phyloP scores from a whole-genome alignment of 345 rosid species.

The Diplotaxis tenuifolia region DNA sequence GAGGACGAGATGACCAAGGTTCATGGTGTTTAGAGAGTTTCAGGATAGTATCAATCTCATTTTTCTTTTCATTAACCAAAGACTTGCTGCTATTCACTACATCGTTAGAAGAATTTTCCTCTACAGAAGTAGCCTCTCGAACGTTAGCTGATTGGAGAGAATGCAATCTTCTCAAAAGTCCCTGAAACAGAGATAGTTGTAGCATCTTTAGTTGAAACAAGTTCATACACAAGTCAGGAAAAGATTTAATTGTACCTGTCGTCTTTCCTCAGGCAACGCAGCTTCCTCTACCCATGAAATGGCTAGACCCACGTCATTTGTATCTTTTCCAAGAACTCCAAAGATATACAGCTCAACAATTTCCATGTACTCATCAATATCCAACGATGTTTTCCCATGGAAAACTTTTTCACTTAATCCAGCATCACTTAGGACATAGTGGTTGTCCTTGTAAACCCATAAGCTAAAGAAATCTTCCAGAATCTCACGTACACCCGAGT shows the following conservation, averaged over 20 bases:
- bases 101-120: constrained; percentile 34
- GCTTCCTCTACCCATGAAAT: constrained; percentile 84
- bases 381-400: constrained; percentile 41
- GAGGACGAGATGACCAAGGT: constrained; percentile 48
- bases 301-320: constrained; percentile 55
- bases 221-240: constrained; percentile 13
- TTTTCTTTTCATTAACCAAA: constrained; percentile 22
- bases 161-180: constrained; percentile 67
- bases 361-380: constrained; percentile 51
- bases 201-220: constrained; percentile 1
- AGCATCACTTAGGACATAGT: constrained; percentile 37
- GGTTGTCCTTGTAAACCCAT: constrained; percentile 57
- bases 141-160: constrained; percentile 45
- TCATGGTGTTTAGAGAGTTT: constrained; percentile 41
- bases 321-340: constrained; percentile 55
- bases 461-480: constrained; percentile 71
- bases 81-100: constrained; percentile 31
- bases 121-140: constrained; percentile 31
- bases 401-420: constrained; percentile 35
- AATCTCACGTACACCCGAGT: constrained; percentile 52
- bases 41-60: constrained; percentile 18
- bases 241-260: constrained; percentile 50
- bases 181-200: constrained; percentile 42
- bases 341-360: constrained; percentile 66
- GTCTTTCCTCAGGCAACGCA: constrained; percentile 67